Evolutionary conservation across 116 monocot genomes (phyloP).

Genomic region (Posidonia oceanica): DNA sequence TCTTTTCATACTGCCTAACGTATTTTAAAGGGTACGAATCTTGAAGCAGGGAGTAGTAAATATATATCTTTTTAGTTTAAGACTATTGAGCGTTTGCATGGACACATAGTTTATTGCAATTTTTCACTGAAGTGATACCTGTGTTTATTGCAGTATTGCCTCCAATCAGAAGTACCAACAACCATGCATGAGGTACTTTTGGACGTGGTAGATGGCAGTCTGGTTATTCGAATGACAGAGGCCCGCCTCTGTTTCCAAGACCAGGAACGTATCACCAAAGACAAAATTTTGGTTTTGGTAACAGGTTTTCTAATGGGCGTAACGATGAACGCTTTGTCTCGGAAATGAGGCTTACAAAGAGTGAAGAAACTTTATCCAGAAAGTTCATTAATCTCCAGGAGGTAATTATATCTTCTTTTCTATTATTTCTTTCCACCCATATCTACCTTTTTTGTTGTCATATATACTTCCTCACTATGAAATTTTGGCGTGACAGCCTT

Average conservation of each 20-base stretch:
- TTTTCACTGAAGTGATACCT: background rate
- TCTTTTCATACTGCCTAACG: too few relatives aligned
- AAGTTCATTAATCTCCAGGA: slow-evolving; percentile 79
- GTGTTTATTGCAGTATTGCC: slow-evolving; percentile 43
- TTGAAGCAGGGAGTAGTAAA: too few relatives aligned
- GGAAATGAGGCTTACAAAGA: slow-evolving; percentile 86
- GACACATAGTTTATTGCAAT: too few relatives aligned
- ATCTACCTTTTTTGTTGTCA: background rate
- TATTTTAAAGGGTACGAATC: too few relatives aligned
- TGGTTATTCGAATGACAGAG: slow-evolving; percentile 47
- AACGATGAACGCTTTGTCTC: slow-evolving; percentile 91
- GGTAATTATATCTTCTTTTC: slow-evolving; percentile 32
- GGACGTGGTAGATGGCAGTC: slow-evolving; percentile 68
- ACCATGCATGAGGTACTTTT: slow-evolving; percentile 52
- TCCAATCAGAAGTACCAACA: slow-evolving; percentile 39
- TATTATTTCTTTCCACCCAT: slow-evolving; percentile 5
- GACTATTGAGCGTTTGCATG: too few relatives aligned
- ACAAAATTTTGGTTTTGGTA: slow-evolving; percentile 64
- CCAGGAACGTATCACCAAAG: slow-evolving; percentile 68
- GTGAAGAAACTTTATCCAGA: slow-evolving; percentile 95
- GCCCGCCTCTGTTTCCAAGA: slow-evolving; percentile 67
- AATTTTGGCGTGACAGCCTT: slow-evolving; percentile 44
- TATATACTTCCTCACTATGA: background rate
- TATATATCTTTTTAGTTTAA: too few relatives aligned
- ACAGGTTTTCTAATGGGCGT: slow-evolving; percentile 72